Evolutionary conservation across 805 yeast species (phyloP).

Genomic region (Hanseniaspora guilliermondii): DNA sequence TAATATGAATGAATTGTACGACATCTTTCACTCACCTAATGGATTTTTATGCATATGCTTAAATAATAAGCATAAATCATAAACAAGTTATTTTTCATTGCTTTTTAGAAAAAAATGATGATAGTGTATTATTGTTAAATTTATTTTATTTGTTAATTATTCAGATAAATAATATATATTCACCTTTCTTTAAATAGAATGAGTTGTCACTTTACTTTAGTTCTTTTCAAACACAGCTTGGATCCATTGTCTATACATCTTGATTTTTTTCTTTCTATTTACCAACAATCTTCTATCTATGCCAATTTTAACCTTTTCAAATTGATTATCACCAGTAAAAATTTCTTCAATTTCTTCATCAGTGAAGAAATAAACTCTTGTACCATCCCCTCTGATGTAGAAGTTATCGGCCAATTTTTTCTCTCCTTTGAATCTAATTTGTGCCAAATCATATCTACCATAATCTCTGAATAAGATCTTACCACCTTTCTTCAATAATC

Average conservation of each 20-base stretch:
- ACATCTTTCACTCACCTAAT: conserved; percentile 40
- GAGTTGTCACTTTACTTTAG: conserved; percentile 15
- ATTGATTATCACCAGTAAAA: conserved; percentile 43
- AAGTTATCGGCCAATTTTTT: conserved; percentile 82
- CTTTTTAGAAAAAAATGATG: background rate
- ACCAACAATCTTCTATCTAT: conserved; percentile 85
- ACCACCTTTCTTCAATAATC: conserved; percentile 85
- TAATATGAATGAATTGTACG: conserved; percentile 37
- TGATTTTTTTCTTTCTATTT: conserved; percentile 79
- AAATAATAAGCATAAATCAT: background rate
- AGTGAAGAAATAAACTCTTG: conserved; percentile 91
- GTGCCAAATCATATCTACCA: conserved; percentile 92
- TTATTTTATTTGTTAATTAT: background rate
- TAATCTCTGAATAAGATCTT: conserved; percentile 81
- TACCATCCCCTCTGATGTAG: conserved; percentile 95
- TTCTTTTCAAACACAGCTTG: conserved; percentile 69
- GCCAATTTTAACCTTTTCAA: conserved; percentile 63
- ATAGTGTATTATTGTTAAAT: no score
- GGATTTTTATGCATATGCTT: conserved; percentile 44
- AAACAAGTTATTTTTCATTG: background rate
- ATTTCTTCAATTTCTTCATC: conserved; percentile 78
- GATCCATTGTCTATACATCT: conserved; percentile 94
- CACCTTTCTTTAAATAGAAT: no score
- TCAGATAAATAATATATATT: background rate
- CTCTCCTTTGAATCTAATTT: conserved; percentile 80